Evolutionary conservation across 352 stramenopile species (phyloP).

Genomic region (Pythium chondricola): DNA sequence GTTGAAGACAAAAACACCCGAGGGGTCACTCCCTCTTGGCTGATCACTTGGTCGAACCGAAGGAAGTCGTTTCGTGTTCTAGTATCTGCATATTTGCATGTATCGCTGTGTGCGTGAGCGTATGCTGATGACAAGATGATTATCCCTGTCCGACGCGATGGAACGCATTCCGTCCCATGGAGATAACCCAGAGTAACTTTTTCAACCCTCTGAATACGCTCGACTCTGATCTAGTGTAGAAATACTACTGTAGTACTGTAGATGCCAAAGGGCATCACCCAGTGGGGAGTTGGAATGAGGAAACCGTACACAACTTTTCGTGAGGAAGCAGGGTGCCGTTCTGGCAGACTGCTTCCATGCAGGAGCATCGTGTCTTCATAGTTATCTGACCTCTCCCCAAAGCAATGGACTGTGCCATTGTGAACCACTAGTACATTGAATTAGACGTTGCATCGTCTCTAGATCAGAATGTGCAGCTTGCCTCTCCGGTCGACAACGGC

Average conservation of each 20-base stretch:
- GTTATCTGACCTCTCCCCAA: conserved; percentile 76
- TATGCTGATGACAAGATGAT: conserved; percentile 82
- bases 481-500: too few relatives aligned
- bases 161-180: conserved; percentile 80
- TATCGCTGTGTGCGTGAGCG: conserved; percentile 19
- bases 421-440: too few relatives aligned
- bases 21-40: conserved; percentile 87
- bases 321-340: conserved; percentile 64
- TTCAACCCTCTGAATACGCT: conserved; percentile 54
- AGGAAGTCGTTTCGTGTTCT: too few relatives aligned
- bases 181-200: conserved; percentile 89
- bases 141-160: conserved; percentile 85
- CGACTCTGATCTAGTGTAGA: too few relatives aligned
- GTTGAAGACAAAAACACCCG: conserved; percentile 87
- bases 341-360: conserved; percentile 64
- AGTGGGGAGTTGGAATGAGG: conserved; percentile 45
- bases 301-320: conserved; percentile 41
- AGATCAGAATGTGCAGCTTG: too few relatives aligned
- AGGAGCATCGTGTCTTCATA: conserved; percentile 85
- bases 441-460: too few relatives aligned
- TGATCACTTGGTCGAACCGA: conserved; percentile 48
- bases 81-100: conserved; percentile 9
- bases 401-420: neutral
- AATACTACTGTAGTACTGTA: neutral
- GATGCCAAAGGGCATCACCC: neutral